These are phyloP conservation scores for Opeltia flavorubescens DNA, from an alignment of 495 filamentous ascomycete genomes.

Conservation along the genomic window DNA sequence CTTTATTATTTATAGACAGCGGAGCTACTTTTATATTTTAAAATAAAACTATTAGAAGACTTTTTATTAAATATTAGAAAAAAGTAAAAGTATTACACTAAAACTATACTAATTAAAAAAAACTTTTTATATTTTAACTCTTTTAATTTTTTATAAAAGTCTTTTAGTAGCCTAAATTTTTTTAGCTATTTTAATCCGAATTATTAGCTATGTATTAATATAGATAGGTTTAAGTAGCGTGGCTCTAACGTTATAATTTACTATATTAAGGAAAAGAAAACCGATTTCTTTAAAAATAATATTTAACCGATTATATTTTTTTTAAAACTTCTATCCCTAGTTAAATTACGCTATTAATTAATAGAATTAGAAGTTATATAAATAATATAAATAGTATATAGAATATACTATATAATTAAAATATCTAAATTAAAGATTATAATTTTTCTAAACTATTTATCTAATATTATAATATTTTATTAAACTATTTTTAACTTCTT, in stretches of 20 bases:
- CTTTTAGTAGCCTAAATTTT: too few relatives aligned
- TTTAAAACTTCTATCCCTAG: neutral
- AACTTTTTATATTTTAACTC: neutral
- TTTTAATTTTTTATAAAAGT: neutral
- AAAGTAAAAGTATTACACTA: neutral
- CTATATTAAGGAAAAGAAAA: conserved; percentile 4
- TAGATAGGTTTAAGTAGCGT: conserved; percentile 3
- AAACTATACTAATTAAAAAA: neutral
- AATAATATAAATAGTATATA: neutral
- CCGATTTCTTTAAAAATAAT: neutral
- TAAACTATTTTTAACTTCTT: neutral
- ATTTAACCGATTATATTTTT: conserved; percentile 9
- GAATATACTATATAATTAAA: neutral
- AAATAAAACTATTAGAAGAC: neutral
- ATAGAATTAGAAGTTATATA: conserved; percentile 1
- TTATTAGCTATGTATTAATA: conserved; percentile 3
- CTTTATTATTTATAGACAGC: neutral
- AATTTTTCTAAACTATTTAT: too few relatives aligned
- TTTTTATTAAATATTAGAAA: neutral
- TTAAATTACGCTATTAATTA: neutral
- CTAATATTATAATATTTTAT: neutral
- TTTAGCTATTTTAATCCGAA: too few relatives aligned
- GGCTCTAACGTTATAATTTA: conserved; percentile 4
- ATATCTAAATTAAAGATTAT: too few relatives aligned
- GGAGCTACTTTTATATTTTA: neutral